A percentile compares a stretch with the other conserved stretches of the same genome.
Evolutionary conservation across 2,329 filamentous ascomycete genomes (phyloP).

Genomic region (Rutstroemia sp.): DNA sequence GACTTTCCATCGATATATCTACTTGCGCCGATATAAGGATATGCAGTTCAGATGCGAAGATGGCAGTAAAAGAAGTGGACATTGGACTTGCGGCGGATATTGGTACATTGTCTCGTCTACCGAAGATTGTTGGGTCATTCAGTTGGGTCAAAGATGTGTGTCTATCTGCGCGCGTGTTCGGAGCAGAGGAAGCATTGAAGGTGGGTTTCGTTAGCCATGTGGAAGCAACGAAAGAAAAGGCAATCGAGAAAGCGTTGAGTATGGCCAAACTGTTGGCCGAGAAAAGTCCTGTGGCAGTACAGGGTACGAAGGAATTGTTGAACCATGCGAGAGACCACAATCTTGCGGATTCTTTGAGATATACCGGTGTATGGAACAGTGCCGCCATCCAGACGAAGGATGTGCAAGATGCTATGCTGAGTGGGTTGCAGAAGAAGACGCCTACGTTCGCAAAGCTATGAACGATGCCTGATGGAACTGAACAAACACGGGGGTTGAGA

Average conservation of each 20-base stretch:
- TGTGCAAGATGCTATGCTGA: slow-evolving; percentile 65
- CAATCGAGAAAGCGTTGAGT: slow-evolving; percentile 54
- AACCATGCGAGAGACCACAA: slow-evolving; percentile 74
- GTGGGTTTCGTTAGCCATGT: slow-evolving; percentile 65
- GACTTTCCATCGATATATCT: slow-evolving; percentile 69
- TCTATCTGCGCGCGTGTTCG: slow-evolving; percentile 63
- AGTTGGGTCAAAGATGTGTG: slow-evolving; percentile 78
- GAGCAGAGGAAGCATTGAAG: slow-evolving; percentile 58
- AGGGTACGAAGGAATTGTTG: slow-evolving; percentile 80
- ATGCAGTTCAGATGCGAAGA: slow-evolving; percentile 48
- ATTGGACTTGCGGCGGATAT: slow-evolving; percentile 76
- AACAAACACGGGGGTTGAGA: too few relatives aligned
- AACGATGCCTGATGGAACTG: neutral
- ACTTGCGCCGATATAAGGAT: slow-evolving; percentile 66
- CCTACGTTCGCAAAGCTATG: slow-evolving; percentile 63
- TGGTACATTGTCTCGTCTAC: slow-evolving; percentile 65
- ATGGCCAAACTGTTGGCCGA: slow-evolving; percentile 58
- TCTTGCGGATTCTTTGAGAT: slow-evolving; percentile 71
- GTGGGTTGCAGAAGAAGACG: slow-evolving; percentile 69
- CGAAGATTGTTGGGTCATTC: slow-evolving; percentile 62
- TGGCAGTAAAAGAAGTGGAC: slow-evolving; percentile 76
- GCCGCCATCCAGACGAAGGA: slow-evolving; percentile 76
- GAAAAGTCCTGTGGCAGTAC: slow-evolving; percentile 84
- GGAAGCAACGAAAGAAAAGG: slow-evolving; percentile 52
- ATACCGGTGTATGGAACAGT: slow-evolving; percentile 83